phyloP scores from a whole-genome alignment of 225 moss, liverwort and hornwort species.

The Thuidium tamariscinum region DNA sequence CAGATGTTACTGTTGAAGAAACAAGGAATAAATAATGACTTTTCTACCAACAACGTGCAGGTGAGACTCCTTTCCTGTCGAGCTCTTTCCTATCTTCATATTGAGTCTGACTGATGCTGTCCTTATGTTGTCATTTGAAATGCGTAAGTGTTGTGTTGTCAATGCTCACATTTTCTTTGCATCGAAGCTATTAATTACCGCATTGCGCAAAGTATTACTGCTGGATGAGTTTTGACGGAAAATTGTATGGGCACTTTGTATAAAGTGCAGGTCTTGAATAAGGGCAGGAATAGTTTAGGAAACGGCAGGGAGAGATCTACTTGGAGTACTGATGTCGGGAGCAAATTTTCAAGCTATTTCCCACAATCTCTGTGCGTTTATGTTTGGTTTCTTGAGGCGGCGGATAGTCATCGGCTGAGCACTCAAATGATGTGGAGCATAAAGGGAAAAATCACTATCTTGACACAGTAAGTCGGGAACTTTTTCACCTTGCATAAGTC shows the following conservation, averaged over 20 bases:
- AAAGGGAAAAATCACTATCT: conserved; percentile 37
- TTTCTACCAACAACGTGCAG: conserved; percentile 21
- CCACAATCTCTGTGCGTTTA: conserved; percentile 50
- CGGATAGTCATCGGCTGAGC: conserved; percentile 60
- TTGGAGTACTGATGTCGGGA: conserved; percentile 17
- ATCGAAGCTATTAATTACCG: not conserved
- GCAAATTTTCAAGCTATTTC: conserved; percentile 53
- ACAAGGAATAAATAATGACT: conserved; percentile 1
- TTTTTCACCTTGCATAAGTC: not conserved
- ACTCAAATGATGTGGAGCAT: conserved; percentile 71
- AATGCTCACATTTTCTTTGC: not conserved
- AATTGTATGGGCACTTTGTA: not conserved
- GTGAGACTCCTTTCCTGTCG: conserved; percentile 5
- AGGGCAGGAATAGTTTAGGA: conserved; percentile 31
- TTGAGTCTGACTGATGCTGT: not conserved
- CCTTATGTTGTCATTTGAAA: not conserved
- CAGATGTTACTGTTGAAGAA: conserved; percentile 22
- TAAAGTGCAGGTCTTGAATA: conserved; percentile 33
- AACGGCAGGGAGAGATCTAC: conserved; percentile 21
- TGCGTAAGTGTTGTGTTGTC: not conserved
- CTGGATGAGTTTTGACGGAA: not conserved
- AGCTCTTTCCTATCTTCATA: not conserved
- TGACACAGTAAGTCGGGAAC: conserved; percentile 35
- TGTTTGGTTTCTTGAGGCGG: conserved; percentile 66
- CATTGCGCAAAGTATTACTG: not conserved